Evolutionary conservation across 2,329 filamentous ascomycete species (phyloP).

Genomic region (Fusarium zealandicum): DNA sequence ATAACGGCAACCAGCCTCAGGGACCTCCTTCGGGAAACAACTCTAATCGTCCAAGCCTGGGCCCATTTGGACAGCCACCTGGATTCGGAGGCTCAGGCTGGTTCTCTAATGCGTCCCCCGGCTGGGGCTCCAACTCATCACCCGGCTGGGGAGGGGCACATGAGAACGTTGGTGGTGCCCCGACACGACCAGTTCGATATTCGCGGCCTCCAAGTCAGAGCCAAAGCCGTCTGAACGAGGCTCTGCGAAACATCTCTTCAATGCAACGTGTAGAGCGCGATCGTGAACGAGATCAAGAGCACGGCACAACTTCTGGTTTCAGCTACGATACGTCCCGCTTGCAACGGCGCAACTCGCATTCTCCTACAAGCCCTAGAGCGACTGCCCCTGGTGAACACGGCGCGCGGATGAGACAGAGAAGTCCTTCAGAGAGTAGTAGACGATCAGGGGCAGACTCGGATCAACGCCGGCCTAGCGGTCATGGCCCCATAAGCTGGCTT

Average conservation of each 20-base stretch:
- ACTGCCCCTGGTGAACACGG: constrained; percentile 42
- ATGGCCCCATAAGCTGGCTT: constrained; percentile 54
- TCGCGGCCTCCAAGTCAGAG: constrained; percentile 41
- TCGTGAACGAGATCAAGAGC: constrained; percentile 36
- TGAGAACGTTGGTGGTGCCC: constrained; percentile 3
- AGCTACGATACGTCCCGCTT: constrained; percentile 46
- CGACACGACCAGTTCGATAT: constrained; percentile 23
- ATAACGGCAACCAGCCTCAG: constrained; percentile 19
- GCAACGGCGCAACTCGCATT: constrained; percentile 50
- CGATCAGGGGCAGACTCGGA: constrained; percentile 41
- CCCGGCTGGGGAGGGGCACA: constrained; percentile 4
- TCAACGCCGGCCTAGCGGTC: constrained; percentile 44
- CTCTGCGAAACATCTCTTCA: constrained; percentile 42
- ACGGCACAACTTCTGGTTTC: constrained; percentile 37
- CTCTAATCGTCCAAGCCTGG: constrained; percentile 12
- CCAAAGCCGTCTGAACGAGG: constrained; percentile 43
- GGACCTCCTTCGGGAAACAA: constrained; percentile 17
- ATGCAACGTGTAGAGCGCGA: constrained; percentile 41
- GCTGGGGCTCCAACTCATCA: no score
- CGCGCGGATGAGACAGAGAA: constrained; percentile 49
- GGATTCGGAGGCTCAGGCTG: constrained; percentile 10
- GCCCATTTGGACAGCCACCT: constrained; percentile 4
- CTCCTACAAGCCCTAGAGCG: constrained; percentile 48
- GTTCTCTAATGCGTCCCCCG: constrained; percentile 3
- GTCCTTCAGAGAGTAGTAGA: constrained; percentile 49